Conservation (phyloP, 495 filamentous ascomycete genomes). For the Opeltia flavorubescens region DNA sequence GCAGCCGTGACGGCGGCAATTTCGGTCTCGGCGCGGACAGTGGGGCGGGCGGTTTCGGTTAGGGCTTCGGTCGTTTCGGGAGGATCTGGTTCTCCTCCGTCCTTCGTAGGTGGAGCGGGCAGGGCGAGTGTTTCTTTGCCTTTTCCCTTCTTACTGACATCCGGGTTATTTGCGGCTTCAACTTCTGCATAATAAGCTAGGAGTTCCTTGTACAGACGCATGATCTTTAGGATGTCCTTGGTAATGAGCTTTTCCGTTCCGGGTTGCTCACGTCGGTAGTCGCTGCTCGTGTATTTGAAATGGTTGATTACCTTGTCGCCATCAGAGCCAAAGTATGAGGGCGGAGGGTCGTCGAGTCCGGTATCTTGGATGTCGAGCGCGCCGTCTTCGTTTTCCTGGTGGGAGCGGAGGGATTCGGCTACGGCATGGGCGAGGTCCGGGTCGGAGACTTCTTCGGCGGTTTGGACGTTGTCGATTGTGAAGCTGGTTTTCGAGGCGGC, state of each 20-base stretch:
- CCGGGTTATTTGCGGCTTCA: background rate
- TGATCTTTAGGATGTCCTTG: background rate
- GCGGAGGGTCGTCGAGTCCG: background rate
- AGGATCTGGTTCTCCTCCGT: too few species aligned
- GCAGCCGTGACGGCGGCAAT: background rate
- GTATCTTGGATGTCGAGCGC: background rate
- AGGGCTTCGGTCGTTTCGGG: background rate
- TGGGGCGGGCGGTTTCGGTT: background rate
- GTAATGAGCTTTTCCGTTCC: background rate
- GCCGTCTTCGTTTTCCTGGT: background rate
- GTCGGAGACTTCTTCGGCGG: background rate
- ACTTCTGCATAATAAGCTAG: background rate
- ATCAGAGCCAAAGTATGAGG: background rate
- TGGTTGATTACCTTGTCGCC: background rate
- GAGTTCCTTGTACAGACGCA: background rate
- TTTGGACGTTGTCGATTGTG: background rate
- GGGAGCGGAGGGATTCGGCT: background rate
- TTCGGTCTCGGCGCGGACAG: background rate
- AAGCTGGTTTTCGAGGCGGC: too few species aligned
- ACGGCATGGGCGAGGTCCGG: background rate
- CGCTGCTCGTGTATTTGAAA: background rate
- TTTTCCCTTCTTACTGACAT: background rate
- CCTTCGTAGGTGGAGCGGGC: background rate
- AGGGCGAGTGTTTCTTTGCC: background rate
- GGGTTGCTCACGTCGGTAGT: background rate